Conservation (phyloP, 345 rosid genomes). For the Bruguiera parviflora region DNA sequence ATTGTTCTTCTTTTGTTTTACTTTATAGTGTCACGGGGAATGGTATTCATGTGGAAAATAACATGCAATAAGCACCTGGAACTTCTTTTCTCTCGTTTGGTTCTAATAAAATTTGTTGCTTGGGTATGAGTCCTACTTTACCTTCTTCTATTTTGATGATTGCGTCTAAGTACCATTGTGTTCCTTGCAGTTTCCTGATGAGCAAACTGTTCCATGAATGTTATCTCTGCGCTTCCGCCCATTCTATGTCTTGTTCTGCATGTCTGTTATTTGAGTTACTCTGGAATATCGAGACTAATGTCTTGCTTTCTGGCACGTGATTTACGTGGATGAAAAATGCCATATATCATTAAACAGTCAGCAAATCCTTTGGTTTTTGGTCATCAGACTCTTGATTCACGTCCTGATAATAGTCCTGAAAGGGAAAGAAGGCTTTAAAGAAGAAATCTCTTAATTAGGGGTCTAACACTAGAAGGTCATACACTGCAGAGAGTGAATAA, state of each 20-base stretch:
- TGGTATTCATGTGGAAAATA: constrained; percentile 25
- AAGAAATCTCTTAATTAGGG: constrained; percentile 40
- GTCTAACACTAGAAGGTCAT: too few relatives aligned
- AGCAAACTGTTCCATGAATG: too few relatives aligned
- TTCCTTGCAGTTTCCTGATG: too few relatives aligned
- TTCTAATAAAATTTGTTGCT: too few relatives aligned
- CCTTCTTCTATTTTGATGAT: too few relatives aligned
- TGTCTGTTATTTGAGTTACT: not conserved
- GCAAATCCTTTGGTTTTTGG: constrained; percentile 37
- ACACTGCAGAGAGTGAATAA: too few relatives aligned
- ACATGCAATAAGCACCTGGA: constrained; percentile 32
- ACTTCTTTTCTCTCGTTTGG: not conserved
- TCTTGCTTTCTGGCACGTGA: not conserved
- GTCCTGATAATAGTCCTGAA: constrained; percentile 28
- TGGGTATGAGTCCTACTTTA: too few relatives aligned
- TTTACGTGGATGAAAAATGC: constrained; percentile 17
- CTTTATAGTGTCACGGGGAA: constrained; percentile 34
- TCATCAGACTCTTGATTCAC: constrained; percentile 80
- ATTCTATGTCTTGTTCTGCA: too few relatives aligned
- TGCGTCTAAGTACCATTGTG: too few relatives aligned
- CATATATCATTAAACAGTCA: constrained; percentile 36
- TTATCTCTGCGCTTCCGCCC: too few relatives aligned
- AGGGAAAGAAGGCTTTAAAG: constrained; percentile 45
- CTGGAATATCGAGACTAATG: not conserved
- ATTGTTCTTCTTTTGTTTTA: not conserved